Evolutionary conservation across 768 basidiomycete species (phyloP).

Genomic region (Chalciporus pseudorubinellus): DNA sequence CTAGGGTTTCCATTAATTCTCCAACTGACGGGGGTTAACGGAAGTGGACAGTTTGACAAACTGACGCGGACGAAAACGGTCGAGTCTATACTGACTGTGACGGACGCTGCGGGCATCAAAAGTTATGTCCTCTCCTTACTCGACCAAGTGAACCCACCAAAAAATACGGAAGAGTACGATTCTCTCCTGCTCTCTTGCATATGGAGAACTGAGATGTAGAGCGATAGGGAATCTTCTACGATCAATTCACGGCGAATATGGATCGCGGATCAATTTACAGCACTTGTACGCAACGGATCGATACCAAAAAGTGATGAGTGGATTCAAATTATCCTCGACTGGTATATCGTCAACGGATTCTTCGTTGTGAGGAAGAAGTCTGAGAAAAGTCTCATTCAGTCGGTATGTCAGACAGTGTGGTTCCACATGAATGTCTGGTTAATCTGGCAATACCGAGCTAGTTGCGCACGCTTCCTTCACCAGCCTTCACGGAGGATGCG

Average conservation of each 20-base stretch:
- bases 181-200: constrained; percentile 1
- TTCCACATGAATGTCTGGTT: not conserved
- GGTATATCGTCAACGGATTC: constrained; percentile 78
- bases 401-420: constrained; percentile 45
- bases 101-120: constrained; percentile 72
- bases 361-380: constrained; percentile 74
- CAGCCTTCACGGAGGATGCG: constrained; percentile 71
- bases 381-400: constrained; percentile 55
- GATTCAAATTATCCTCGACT: constrained; percentile 73
- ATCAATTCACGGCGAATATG: constrained; percentile 65
- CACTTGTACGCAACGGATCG: constrained; percentile 73
- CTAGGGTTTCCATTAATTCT: constrained; percentile 84
- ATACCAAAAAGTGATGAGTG: constrained; percentile 81
- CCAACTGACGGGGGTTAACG: constrained; percentile 79
- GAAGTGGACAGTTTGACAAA: constrained; percentile 86
- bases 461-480: constrained; percentile 62
- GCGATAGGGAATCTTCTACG: constrained; percentile 42
- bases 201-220: constrained; percentile 12
- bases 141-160: constrained; percentile 52
- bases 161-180: constrained; percentile 43
- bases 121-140: constrained; percentile 74
- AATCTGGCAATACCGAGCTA: constrained; percentile 5
- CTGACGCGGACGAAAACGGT: constrained; percentile 91
- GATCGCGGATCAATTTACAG: constrained; percentile 83
- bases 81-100: constrained; percentile 73